Conservation (phyloP, 768 basidiomycete species). For the Clitopilus hobsonii region DNA sequence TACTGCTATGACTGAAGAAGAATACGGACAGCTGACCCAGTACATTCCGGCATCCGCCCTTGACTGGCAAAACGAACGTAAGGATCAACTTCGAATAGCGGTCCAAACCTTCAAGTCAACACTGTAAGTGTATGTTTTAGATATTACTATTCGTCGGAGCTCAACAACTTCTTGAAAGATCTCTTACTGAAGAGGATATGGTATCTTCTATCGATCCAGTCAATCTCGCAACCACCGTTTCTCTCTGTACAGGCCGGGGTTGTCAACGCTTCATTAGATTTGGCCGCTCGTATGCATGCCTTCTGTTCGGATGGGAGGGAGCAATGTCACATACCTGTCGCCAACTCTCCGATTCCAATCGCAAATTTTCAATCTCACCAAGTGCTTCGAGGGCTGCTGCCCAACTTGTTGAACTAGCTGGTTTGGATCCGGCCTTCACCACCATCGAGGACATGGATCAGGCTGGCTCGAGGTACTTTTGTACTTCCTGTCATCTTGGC, state of each 20-base stretch:
- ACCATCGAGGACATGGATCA: constrained; percentile 9
- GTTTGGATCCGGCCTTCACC: constrained; percentile 1
- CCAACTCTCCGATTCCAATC: constrained; percentile 11
- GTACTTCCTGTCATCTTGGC: neutral
- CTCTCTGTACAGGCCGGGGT: neutral
- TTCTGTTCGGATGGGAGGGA: neutral
- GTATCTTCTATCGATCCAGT: neutral
- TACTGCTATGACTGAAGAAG: neutral
- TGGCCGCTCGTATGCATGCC: neutral
- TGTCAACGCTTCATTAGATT: neutral
- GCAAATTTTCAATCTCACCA: neutral
- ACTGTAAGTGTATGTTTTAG: neutral
- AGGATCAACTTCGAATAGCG: no score
- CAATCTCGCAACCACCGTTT: neutral
- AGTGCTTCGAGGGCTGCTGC: constrained; percentile 3
- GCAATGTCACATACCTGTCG: constrained; percentile 9
- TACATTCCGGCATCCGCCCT: neutral
- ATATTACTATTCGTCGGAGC: neutral
- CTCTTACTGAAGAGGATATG: no score
- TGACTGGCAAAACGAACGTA: neutral
- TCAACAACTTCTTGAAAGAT: neutral
- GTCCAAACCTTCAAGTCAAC: no score
- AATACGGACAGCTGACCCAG: neutral
- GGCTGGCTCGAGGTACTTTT: constrained; percentile 3
- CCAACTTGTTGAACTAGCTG: constrained; percentile 3